Evolutionary conservation across 1,284 basidiomycete genomes (phyloP), one percentile per base, ranked within the genome.

Genomic region (Mycosarcoma mackinlayi): DNA sequence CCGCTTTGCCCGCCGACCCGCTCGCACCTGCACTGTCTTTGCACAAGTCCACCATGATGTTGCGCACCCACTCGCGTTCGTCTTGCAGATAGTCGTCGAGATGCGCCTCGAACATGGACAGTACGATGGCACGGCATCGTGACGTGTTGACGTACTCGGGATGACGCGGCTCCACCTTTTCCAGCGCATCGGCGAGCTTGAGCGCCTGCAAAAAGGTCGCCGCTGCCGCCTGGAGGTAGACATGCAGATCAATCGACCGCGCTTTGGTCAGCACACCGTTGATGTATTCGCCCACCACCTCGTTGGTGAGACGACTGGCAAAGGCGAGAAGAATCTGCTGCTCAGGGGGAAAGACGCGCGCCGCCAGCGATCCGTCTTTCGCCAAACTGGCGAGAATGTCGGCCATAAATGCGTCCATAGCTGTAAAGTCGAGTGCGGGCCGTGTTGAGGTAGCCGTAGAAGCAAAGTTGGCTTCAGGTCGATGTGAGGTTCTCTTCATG

Each of bases 31-130:
- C 42, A 10, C 93, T 97, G 1, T 85, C 86, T 57, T 88, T 88
- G 79, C 91, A 94, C 21, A 91, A 90, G 1, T 84, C 84, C 45
- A 92, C 90, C 61, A 98, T 88, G 0, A 87, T 85, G 6, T 86
- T 86, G 76, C 92, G 92, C 46, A 93, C 87, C 77, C 88, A 89
- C 57, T 95, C 93, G 6, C 91, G 87, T 83, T 98, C 96, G 78
- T 96, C 93, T 61, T 93, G 90, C 3, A 98, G 88, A 78, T 98
- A 98, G 76, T 96, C 94, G 79, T 94, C 93, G 90, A 98, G 93
- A 81, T 95, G 91, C 3, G 87, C 85, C 82, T 96, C 94, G 79
- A 96, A 98, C 92, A 97, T 94, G 38, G 87, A 87, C 81, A 92
- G 94, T 10, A 67, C 87, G 42, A 94, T 88, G 79, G 93, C 91